These are phyloP conservation scores for Zoysia matrella DNA, from an alignment of 202 grass and related monocot genomes.

Conservation along the genomic window DNA sequence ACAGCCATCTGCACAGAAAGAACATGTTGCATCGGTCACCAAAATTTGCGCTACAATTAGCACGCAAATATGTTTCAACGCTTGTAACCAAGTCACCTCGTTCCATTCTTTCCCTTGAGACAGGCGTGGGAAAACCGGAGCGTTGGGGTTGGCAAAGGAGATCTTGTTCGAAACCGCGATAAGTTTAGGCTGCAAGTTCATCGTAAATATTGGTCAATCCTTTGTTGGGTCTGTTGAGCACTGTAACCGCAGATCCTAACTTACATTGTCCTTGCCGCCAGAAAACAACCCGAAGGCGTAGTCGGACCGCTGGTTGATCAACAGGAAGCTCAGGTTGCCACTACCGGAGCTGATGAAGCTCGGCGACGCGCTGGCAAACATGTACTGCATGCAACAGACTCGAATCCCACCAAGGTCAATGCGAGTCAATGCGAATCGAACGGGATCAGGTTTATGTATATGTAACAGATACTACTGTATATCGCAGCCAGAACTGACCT, in stretches of 20 bases:
- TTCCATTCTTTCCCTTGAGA: constrained; percentile 66
- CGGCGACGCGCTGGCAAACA: constrained; percentile 44
- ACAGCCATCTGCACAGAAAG: constrained; percentile 50
- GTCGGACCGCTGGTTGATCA: constrained; percentile 69
- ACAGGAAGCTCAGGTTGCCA: constrained; percentile 46
- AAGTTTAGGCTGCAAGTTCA: constrained; percentile 50
- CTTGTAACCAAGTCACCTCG: constrained; percentile 31
- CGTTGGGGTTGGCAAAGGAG: constrained; percentile 57
- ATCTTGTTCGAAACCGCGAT: constrained; percentile 55
- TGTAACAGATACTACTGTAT: not conserved
- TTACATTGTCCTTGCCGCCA: constrained; percentile 59
- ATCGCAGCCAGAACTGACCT: constrained; percentile 21
- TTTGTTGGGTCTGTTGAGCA: not conserved
- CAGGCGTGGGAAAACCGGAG: constrained; percentile 60
- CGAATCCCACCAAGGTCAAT: not conserved
- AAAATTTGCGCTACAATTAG: not conserved
- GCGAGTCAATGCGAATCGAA: not conserved
- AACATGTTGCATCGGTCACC: not conserved
- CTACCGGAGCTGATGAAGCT: constrained; percentile 46
- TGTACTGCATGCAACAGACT: constrained; percentile 45
- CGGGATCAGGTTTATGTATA: too few relatives aligned
- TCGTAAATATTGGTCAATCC: not conserved
- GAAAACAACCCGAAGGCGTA: constrained; percentile 63
- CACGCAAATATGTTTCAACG: not conserved
- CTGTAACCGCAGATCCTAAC: not conserved